phyloP scores from a whole-genome alignment of 306 rosid genomes.

The Aeschynomene evenia region DNA sequence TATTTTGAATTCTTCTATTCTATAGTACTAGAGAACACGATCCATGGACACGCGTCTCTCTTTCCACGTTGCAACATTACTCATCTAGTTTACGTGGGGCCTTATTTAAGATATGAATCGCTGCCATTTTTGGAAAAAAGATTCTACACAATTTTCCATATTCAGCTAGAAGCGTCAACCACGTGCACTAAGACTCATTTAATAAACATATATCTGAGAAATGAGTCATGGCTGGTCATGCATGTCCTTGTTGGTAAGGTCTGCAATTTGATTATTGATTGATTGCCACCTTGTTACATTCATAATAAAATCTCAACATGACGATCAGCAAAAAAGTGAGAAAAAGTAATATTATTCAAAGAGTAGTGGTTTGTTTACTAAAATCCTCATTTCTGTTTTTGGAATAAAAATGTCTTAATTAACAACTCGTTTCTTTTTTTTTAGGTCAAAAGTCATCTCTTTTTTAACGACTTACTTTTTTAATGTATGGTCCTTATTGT shows the following conservation, averaged over 20 bases:
- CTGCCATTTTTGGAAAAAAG: conserved; percentile 20
- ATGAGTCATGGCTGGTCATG: neutral
- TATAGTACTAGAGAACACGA: neutral
- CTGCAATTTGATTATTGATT: neutral
- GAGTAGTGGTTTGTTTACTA: neutral
- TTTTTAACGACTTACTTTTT: no score
- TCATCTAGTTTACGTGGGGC: conserved; percentile 14
- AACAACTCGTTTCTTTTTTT: no score
- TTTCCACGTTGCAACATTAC: neutral
- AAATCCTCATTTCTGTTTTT: no score
- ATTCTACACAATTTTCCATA: neutral
- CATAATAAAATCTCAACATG: neutral
- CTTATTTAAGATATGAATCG: neutral
- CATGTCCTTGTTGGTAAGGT: neutral
- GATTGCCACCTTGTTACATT: no score
- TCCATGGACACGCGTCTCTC: neutral
- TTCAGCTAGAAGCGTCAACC: neutral
- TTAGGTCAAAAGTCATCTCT: no score
- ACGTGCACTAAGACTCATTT: conserved; percentile 17
- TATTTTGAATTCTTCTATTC: no score
- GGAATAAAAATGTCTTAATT: no score
- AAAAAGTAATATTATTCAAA: neutral
- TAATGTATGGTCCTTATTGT: no score
- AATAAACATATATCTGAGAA: no score
- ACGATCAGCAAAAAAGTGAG: neutral